Evolutionary conservation across 345 rosid species (phyloP).

Genomic region (Trapa bicornis): DNA sequence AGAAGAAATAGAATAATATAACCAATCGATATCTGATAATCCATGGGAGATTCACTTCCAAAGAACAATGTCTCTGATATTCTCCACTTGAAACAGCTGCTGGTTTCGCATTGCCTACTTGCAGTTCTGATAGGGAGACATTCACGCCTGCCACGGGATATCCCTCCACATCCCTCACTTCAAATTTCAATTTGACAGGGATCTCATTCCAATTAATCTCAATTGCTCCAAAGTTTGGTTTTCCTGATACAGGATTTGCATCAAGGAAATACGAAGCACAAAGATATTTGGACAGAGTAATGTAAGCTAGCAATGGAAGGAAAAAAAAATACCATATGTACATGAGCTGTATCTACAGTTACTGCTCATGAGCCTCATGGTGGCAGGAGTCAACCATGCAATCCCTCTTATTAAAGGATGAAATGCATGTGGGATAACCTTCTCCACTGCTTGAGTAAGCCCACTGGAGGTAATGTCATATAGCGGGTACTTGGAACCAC

Average conservation of each 20-base stretch:
- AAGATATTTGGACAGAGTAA: neutral
- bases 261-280: neutral
- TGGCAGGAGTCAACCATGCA: slow-evolving; percentile 65
- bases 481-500: slow-evolving; percentile 63
- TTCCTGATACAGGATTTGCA: slow-evolving; percentile 24
- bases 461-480: slow-evolving; percentile 88
- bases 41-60: slow-evolving; percentile 56
- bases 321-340: slow-evolving; percentile 43
- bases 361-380: slow-evolving; percentile 58
- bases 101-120: slow-evolving; percentile 15
- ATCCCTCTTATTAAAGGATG: slow-evolving; percentile 42
- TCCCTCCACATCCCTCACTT: slow-evolving; percentile 51
- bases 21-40: slow-evolving; percentile 52
- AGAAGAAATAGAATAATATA: slow-evolving; percentile 30
- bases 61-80: slow-evolving; percentile 43
- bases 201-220: slow-evolving; percentile 55
- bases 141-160: slow-evolving; percentile 36
- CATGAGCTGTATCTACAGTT: slow-evolving; percentile 61
- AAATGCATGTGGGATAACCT: slow-evolving; percentile 44
- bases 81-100: slow-evolving; percentile 13
- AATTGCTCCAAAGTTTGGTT: slow-evolving; percentile 73
- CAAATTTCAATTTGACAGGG: slow-evolving; percentile 50
- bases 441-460: slow-evolving; percentile 73
- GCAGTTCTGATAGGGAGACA: slow-evolving; percentile 41
- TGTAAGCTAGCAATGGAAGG: slow-evolving; percentile 5